phyloP scores from a whole-genome alignment of 2,329 filamentous ascomycete species.

The Diaporthe citri region DNA sequence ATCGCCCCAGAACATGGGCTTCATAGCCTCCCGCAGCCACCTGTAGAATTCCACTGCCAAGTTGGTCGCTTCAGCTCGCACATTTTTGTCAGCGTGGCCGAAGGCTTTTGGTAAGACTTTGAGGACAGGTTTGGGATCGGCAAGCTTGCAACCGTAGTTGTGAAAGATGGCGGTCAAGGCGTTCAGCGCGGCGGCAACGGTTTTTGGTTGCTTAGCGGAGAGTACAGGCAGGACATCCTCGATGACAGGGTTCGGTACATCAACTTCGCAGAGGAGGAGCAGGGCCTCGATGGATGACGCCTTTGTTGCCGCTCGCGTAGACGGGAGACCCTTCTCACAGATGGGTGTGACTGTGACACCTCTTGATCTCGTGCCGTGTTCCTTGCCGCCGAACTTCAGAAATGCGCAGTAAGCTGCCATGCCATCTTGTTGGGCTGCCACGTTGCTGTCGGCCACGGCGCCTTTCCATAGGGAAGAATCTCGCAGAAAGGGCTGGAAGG shows the following conservation, averaged over 20 bases:
- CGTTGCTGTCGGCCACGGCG: conserved; percentile 93
- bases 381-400: conserved; percentile 87
- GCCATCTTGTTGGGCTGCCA: conserved; percentile 95
- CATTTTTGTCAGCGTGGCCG: conserved; percentile 97
- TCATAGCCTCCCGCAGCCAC: conserved; percentile 98
- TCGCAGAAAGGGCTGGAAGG: conserved; percentile 87
- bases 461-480: conserved; percentile 92
- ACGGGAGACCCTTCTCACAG: conserved; percentile 90
- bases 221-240: conserved; percentile 90
- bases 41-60: conserved; percentile 94
- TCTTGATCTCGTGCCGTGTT: conserved; percentile 84
- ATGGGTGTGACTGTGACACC: conserved; percentile 81
- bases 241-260: conserved; percentile 85
- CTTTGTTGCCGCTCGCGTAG: conserved; percentile 90
- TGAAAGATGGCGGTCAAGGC: conserved; percentile 89
- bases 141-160: conserved; percentile 93
- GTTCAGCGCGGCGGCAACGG: conserved; percentile 78
- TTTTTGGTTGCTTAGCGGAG: conserved; percentile 91
- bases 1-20: conserved; percentile 96
- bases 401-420: conserved; percentile 90
- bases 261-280: conserved; percentile 89
- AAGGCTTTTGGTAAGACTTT: conserved; percentile 93
- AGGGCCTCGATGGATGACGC: conserved; percentile 87
- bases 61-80: conserved; percentile 92
- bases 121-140: conserved; percentile 92